Evolutionary conservation across 768 basidiomycete genomes (phyloP).

Genomic region (Tricholoma terreum): DNA sequence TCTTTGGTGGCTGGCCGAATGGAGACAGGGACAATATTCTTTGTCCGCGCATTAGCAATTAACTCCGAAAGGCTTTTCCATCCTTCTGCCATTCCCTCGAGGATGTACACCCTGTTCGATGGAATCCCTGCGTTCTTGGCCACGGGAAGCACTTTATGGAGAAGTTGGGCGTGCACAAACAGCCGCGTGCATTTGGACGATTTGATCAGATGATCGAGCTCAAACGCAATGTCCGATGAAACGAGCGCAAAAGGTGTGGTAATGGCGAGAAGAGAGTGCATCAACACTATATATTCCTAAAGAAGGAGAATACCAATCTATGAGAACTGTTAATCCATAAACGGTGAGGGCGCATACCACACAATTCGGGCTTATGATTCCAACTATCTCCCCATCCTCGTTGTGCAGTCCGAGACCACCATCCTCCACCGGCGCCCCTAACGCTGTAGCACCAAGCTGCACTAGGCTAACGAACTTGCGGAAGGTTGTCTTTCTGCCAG

Average conservation of each 20-base stretch:
- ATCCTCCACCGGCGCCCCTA: conserved; percentile 41
- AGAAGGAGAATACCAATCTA: not conserved
- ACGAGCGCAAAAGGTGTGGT: conserved; percentile 53
- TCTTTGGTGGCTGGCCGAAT: conserved; percentile 14
- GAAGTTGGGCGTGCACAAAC: conserved; percentile 47
- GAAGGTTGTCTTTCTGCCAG: conserved; percentile 43
- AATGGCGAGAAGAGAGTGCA: conserved; percentile 46
- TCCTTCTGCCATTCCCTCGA: conserved; percentile 41
- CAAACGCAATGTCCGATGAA: conserved; percentile 51
- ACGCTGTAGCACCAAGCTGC: conserved; percentile 52
- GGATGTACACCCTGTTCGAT: conserved; percentile 41
- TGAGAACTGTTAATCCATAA: not conserved
- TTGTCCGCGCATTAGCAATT: conserved; percentile 29
- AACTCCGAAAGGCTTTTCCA: conserved; percentile 41
- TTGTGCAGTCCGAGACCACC: conserved; percentile 57
- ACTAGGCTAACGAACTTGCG: conserved; percentile 51
- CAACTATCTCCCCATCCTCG: conserved; percentile 61
- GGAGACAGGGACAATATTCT: conserved; percentile 7
- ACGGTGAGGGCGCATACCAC: conserved; percentile 40
- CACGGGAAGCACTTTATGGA: conserved; percentile 38
- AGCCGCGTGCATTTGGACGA: conserved; percentile 47
- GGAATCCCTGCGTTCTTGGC: conserved; percentile 34
- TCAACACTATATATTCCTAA: conserved; percentile 53
- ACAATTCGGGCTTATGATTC: conserved; percentile 68
- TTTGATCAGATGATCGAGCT: conserved; percentile 48